Evolutionary conservation across 306 rosid species (phyloP), one percentile per base, ranked within the genome.

Genomic region (Coriaria nepalensis): DNA sequence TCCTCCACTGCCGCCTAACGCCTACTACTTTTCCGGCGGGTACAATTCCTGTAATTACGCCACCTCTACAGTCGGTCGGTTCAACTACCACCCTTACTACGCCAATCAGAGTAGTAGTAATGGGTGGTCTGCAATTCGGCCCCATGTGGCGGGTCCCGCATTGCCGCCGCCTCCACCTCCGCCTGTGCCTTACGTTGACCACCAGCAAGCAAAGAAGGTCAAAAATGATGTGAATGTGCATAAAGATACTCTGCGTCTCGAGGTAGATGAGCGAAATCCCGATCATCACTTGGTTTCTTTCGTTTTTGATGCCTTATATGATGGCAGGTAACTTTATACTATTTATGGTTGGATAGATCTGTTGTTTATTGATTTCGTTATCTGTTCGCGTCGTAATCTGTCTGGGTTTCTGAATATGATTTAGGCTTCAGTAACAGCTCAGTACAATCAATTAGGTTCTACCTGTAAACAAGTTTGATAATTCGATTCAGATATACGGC

Each of bases 151-250:
- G 55, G 65, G 49, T 45, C 69, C 62, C 4, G 40, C 65, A 2
- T 9, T 47, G n/a, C 62, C 50, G 5, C 82, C 81, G 0, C 86
- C 81, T 5, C 35, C 81, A 1, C 86, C 81, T 5, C 35, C 55
- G 33, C 60, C 72, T 14, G 55, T 60, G 6, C 93, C 78, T 13
- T 72, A 67, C 10, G 88, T 88, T 9, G 93, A 81, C 51, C 93
- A 83, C 44, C 93, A 75, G 57, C 60, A 71, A 33, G 81, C 96
- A 5, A 83, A 83, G 77, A 88, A 80, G 82, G 79, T 88, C 5
- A 72, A 60, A 56, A 88, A 72, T 47, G 73, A 78, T 38, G 96
- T 88, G 14, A 88, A 83, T 52, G 79, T 88, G 39, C 90, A 66
- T 46, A 88, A 88, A 61, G 83, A 72, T 48, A 81, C 95, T 11